Conservation (phyloP, 208 protist species). For the Acanthamoeba culbertsoni region DNA sequence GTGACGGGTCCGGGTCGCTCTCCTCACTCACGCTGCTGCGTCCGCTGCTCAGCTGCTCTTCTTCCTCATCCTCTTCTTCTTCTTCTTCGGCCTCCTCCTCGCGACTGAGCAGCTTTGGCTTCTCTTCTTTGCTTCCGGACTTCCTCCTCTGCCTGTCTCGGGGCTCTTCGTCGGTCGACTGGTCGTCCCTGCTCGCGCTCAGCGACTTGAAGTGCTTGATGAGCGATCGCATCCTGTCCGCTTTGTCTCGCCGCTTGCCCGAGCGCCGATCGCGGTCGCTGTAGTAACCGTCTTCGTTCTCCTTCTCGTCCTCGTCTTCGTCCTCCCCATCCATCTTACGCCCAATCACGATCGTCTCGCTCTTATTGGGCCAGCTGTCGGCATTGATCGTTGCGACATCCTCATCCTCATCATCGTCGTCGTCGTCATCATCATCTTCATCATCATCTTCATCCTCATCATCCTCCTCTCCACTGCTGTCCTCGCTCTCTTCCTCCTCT, state of each 20-base stretch:
- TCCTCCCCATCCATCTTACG: background rate
- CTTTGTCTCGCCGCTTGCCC: background rate
- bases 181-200: too few species aligned
- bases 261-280: too few species aligned
- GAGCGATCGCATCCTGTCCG: background rate
- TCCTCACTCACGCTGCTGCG: background rate
- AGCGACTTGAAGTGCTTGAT: too few species aligned
- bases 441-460: background rate
- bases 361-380: background rate
- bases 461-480: background rate
- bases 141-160: too few species aligned
- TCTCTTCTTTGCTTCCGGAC: background rate
- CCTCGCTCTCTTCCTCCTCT: background rate
- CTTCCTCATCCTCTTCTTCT: background rate
- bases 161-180: background rate
- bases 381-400: too few species aligned
- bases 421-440: background rate
- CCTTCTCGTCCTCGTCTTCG: too few species aligned
- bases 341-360: background rate
- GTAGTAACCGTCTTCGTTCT: too few species aligned
- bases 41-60: background rate
- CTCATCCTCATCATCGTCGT: background rate
- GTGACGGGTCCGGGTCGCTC: background rate
- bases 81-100: background rate
- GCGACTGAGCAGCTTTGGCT: background rate